These are phyloP conservation scores for Cicer judaicum DNA, from an alignment of 306 rosid genomes.

Conservation along the genomic window DNA sequence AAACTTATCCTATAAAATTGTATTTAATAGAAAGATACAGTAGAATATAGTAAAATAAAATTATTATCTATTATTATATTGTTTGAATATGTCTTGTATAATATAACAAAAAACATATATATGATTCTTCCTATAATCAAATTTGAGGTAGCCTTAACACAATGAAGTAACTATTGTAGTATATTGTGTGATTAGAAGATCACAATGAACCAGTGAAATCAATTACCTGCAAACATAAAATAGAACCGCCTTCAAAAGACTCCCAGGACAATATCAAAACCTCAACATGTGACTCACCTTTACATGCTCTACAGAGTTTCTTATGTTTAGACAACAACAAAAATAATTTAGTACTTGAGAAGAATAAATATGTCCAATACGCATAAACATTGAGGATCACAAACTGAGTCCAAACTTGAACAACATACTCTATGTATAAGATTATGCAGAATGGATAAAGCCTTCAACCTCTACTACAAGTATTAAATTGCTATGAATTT, in stretches of 20 bases:
- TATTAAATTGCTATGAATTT: not conserved
- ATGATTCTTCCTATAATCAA: not conserved
- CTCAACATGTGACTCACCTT: not conserved
- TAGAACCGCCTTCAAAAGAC: not conserved
- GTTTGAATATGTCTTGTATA: not conserved
- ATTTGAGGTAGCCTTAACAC: not conserved
- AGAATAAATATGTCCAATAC: constrained; percentile 21
- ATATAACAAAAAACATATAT: too few relatives aligned
- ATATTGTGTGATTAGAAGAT: not conserved
- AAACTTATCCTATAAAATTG: too few relatives aligned
- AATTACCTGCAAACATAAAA: not conserved
- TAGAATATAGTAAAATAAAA: not conserved
- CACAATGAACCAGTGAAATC: not conserved
- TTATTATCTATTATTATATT: not conserved
- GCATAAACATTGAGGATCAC: constrained; percentile 9
- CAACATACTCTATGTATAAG: not conserved
- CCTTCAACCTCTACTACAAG: not conserved
- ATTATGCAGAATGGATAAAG: constrained; percentile 1
- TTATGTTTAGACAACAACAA: not conserved
- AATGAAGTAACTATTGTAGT: not conserved
- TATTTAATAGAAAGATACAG: too few relatives aligned
- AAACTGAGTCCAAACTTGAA: not conserved
- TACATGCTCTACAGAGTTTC: constrained; percentile 11
- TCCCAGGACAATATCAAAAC: not conserved
- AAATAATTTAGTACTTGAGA: not conserved